These are phyloP conservation scores for Alternaria conjuncta DNA, from an alignment of 2,329 filamentous ascomycete species.

Conservation along the genomic window DNA sequence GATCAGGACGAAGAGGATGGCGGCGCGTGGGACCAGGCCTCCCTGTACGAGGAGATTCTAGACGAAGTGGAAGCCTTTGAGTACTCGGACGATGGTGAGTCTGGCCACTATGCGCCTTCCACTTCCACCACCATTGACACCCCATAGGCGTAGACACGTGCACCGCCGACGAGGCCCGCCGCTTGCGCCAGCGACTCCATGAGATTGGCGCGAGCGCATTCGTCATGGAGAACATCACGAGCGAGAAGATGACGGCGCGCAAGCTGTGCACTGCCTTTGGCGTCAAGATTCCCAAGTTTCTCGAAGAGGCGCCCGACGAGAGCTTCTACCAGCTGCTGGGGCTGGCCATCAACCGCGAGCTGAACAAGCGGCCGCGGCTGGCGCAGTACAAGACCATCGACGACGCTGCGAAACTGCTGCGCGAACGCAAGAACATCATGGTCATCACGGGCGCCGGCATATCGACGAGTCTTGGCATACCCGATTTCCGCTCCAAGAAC, in stretches of 20 bases:
- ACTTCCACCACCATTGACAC: constrained; percentile 14
- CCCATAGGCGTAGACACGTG: constrained; percentile 36
- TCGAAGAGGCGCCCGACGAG: constrained; percentile 75
- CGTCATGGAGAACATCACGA: constrained; percentile 63
- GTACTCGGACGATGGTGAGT: constrained; percentile 32
- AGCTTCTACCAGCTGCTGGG: constrained; percentile 77
- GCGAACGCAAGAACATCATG: constrained; percentile 80
- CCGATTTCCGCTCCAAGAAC: constrained; percentile 93
- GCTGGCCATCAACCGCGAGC: constrained; percentile 78
- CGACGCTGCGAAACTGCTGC: constrained; percentile 81
- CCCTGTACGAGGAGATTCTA: constrained; percentile 44
- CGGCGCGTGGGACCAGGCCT: constrained; percentile 41
- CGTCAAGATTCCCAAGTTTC: constrained; percentile 73
- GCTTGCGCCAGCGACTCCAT: constrained; percentile 74
- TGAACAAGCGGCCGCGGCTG: constrained; percentile 82
- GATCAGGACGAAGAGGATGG: constrained; percentile 27
- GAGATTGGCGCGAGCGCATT: constrained; percentile 80
- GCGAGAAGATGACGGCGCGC: constrained; percentile 74
- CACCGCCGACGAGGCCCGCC: constrained; percentile 63
- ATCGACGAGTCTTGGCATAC: constrained; percentile 94
- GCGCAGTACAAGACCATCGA: constrained; percentile 82
- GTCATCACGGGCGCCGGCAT: constrained; percentile 96
- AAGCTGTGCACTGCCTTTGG: constrained; percentile 88
- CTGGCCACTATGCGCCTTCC: background rate
- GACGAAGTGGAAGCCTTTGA: constrained; percentile 41